Evolutionary conservation across 129 eudicot species (phyloP), one percentile per base, ranked within the genome.

Genomic region (Tagetes erecta): DNA sequence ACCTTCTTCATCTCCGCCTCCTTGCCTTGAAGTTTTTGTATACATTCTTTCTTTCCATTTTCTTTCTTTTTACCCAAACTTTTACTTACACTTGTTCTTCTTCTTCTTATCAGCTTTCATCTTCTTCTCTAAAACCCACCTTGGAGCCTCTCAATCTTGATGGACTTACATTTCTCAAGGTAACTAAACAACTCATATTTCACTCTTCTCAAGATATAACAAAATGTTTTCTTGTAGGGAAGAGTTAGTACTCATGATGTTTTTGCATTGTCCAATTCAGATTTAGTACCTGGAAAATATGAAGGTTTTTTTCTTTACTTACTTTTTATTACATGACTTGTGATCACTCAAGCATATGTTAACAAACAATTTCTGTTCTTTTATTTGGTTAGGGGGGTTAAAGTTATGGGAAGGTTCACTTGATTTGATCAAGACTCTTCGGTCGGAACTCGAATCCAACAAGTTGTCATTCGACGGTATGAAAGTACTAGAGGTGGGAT

Each of bases 331-430:
- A 4, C 34, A 67, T 37, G 35, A 58, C 46, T 30, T 27, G 39
- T 8, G 6, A 2, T 42, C 69, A 44, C 41, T 41, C 57, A 41
- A 56, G 62, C 10, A 46, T 58, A 10, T 44, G 27, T 20, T 20
- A 20, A 20, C 27, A 2, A 44, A 2, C 49, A 44, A 8, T 38
- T 49, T 55, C 37, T 44, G 2, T 44, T 44, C 6, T 8, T 44
- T 8, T 44, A 10, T 6, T 44, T 44, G 49, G 38, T 30, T 68
- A 93, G 98, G 98, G 3, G 98, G 98, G 35, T 76, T 94, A 76
- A 94, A 94, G 79, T 73, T 94, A 41, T 94, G 98, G 98, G 98
- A 94, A 86, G 98, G 98, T 33, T 94, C 98, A n/a, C 76, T 90
- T 45, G 98, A 94, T 88, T 81, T 94, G 53, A 82, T 94, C 6